Percentiles rank a stretch among this genome's conserved stretches.
phyloP scores from a whole-genome alignment of 139 green algal genomes.

The Tetradesmus lagerheimii region DNA sequence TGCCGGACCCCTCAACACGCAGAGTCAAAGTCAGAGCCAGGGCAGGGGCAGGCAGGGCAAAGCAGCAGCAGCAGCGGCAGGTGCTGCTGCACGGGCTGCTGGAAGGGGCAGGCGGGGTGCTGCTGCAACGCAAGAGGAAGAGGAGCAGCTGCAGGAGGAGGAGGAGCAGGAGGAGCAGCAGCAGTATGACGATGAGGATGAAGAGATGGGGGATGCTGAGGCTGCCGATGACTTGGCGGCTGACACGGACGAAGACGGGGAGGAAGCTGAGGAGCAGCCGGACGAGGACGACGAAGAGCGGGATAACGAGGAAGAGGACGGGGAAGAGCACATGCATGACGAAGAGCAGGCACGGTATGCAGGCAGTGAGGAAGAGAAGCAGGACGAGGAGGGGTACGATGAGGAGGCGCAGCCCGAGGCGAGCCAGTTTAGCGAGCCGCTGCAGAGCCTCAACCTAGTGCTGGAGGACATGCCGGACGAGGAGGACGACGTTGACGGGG shows the following conservation, averaged over 20 bases:
- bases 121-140: background rate
- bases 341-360: background rate
- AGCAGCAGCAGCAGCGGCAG: background rate
- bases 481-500: background rate
- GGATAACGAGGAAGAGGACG: background rate
- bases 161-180: background rate
- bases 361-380: background rate
- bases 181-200: background rate
- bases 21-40: slow-evolving; percentile 36
- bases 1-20: background rate
- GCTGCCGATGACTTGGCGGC: background rate
- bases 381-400: background rate
- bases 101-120: background rate
- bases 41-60: background rate
- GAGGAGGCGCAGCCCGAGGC: background rate
- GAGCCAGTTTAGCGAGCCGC: background rate
- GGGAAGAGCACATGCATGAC: background rate
- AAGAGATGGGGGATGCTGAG: background rate
- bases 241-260: background rate
- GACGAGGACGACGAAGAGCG: background rate
- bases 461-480: background rate
- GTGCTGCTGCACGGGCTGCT: background rate
- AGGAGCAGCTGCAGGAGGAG: background rate
- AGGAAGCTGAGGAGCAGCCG: background rate
- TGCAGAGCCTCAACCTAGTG: background rate